Conservation (phyloP, 345 rosid species). For the Arabis hirsuta region DNA sequence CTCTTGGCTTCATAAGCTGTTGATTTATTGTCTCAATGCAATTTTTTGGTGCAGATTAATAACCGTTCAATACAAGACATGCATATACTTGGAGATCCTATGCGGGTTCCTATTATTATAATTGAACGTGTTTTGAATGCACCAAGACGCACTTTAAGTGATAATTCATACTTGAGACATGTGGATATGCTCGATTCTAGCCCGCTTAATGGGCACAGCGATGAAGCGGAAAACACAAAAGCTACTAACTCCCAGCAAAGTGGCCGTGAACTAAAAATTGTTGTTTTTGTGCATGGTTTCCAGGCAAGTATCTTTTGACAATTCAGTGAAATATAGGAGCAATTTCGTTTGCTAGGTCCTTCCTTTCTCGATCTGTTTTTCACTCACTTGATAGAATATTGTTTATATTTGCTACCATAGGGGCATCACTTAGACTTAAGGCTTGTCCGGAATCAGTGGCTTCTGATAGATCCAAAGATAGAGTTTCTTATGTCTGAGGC, state of each 20-base stretch:
- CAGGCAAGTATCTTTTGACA: constrained; percentile 60
- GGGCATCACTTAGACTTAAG: constrained; percentile 98
- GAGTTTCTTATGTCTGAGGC: constrained; percentile 95
- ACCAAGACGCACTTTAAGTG: constrained; percentile 81
- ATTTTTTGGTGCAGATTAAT: constrained; percentile 71
- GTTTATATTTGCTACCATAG: constrained; percentile 43
- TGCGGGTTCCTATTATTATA: constrained; percentile 75
- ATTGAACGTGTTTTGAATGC: constrained; percentile 87
- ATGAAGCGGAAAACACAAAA: constrained; percentile 47
- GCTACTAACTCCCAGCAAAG: constrained; percentile 42
- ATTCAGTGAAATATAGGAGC: neutral
- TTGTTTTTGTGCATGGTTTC: constrained; percentile 93
- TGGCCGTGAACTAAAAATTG: constrained; percentile 68
- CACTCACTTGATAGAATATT: neutral
- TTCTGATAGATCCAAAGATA: constrained; percentile 82
- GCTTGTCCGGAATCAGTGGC: constrained; percentile 95
- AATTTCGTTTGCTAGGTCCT: neutral
- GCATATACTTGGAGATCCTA: constrained; percentile 87
- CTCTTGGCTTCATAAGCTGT: constrained; percentile 2
- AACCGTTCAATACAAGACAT: constrained; percentile 86
- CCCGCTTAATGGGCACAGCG: constrained; percentile 35
- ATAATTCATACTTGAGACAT: constrained; percentile 72
- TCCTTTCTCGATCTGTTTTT: neutral
- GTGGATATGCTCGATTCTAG: constrained; percentile 55
- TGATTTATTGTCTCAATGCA: constrained; percentile 11